phyloP scores from a whole-genome alignment of 495 filamentous ascomycete species.

The Neurospora sp. region DNA sequence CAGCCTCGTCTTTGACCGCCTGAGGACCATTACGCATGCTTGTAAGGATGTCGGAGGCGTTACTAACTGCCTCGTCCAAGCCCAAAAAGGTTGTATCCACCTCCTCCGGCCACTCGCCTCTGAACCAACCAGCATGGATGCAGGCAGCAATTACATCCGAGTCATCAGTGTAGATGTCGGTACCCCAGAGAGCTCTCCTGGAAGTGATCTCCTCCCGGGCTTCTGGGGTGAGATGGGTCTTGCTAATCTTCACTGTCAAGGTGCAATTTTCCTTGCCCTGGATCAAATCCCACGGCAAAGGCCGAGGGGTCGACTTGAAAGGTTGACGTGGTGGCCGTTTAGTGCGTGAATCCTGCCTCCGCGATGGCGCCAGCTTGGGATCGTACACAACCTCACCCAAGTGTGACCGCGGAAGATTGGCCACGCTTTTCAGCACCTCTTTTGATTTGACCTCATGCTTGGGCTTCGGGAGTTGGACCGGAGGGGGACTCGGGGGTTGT shows the following conservation, averaged over 20 bases:
- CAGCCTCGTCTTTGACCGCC: conserved; percentile 1
- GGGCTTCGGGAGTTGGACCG: conserved; percentile 28
- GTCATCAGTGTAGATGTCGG: conserved; percentile 91
- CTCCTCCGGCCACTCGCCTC: conserved; percentile 74
- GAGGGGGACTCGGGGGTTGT: conserved; percentile 31
- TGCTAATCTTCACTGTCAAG: conserved; percentile 74
- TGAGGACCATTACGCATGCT: neutral
- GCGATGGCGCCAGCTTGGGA: conserved; percentile 46
- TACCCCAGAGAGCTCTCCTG: conserved; percentile 77
- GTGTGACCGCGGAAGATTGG: conserved; percentile 63
- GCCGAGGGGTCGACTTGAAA: conserved; percentile 61
- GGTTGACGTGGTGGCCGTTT: conserved; percentile 47
- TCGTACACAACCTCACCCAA: conserved; percentile 53
- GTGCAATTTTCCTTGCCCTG: conserved; percentile 83
- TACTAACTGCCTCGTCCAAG: conserved; percentile 34
- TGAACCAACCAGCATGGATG: conserved; percentile 87
- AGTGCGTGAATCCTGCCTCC: conserved; percentile 37
- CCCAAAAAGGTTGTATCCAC: conserved; percentile 58
- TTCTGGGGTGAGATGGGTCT: conserved; percentile 56
- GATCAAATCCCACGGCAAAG: conserved; percentile 59
- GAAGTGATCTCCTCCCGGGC: conserved; percentile 74
- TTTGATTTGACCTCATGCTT: conserved; percentile 59
- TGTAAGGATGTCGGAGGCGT: neutral
- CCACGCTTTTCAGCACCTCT: conserved; percentile 57
- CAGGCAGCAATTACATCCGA: conserved; percentile 88